Evolutionary conservation across 129 eudicot species (phyloP).

Genomic region (Solidago caesia): DNA sequence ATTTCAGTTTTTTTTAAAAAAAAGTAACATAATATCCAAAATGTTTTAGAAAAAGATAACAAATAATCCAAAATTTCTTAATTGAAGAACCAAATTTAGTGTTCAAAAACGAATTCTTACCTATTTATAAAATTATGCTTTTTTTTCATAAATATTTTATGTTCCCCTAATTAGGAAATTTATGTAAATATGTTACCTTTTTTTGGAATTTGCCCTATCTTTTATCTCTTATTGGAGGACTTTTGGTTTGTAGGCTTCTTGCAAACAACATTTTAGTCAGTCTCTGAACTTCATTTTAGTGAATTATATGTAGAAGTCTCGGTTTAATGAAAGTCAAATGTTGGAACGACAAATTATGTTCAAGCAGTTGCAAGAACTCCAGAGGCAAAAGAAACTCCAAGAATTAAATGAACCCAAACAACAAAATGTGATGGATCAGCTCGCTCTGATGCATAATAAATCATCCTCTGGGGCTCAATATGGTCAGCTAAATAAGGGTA

Average conservation of each 20-base stretch:
- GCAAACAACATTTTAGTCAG: background rate
- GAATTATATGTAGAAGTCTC: slow-evolving; percentile 30
- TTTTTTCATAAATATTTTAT: too few relatives aligned
- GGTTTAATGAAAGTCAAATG: slow-evolving; percentile 41
- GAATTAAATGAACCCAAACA: slow-evolving; percentile 39
- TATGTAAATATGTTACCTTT: background rate
- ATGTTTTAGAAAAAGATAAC: too few relatives aligned
- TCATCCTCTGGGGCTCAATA: slow-evolving; percentile 36
- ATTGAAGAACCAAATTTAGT: too few relatives aligned
- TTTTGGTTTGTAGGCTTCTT: background rate
- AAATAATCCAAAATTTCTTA: too few relatives aligned
- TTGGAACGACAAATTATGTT: slow-evolving; percentile 65
- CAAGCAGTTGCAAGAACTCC: slow-evolving; percentile 65
- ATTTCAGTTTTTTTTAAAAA: too few relatives aligned
- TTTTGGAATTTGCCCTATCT: background rate
- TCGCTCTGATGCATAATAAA: slow-evolving; percentile 29
- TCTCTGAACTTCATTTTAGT: background rate
- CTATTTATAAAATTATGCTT: too few relatives aligned
- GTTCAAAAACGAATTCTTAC: too few relatives aligned
- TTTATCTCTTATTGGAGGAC: background rate
- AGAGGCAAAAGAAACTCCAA: slow-evolving; percentile 54
- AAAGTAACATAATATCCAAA: too few relatives aligned
- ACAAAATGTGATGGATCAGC: slow-evolving; percentile 44
- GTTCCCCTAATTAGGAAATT: too few relatives aligned
- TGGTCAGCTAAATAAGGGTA: slow-evolving; percentile 39